Evolutionary conservation across 1,284 basidiomycete genomes (phyloP).

Genomic region (Ceratobasidium sp.): DNA sequence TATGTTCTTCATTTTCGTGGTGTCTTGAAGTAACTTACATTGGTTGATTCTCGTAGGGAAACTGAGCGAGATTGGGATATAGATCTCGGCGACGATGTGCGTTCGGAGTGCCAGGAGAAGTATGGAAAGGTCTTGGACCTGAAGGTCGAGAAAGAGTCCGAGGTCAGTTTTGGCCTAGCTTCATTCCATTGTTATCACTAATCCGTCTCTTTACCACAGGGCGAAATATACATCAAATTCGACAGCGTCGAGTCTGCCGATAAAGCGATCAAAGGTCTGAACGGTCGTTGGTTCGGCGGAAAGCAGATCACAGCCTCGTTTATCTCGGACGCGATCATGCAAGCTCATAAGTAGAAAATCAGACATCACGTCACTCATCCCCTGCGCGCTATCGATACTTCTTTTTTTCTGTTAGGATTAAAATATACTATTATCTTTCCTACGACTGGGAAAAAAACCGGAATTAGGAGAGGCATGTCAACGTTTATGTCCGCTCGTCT

Average conservation of each 20-base stretch:
- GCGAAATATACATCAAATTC: constrained; percentile 98
- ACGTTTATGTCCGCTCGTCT: constrained; percentile 16
- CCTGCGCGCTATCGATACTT: not conserved
- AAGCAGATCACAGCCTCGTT: constrained; percentile 83
- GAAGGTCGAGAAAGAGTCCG: constrained; percentile 92
- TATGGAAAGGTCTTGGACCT: constrained; percentile 89
- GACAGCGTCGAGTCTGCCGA: constrained; percentile 78
- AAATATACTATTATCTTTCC: not conserved
- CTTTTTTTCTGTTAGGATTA: constrained; percentile 12
- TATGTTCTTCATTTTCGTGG: constrained; percentile 48
- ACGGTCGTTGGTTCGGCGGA: constrained; percentile 96
- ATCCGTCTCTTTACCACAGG: constrained; percentile 59
- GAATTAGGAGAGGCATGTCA: constrained; percentile 23
- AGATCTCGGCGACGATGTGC: constrained; percentile 95
- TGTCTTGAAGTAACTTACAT: not conserved
- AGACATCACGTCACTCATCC: not conserved
- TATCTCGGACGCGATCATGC: constrained; percentile 92
- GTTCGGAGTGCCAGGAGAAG: constrained; percentile 89
- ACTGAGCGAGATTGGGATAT: constrained; percentile 96
- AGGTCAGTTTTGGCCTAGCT: constrained; percentile 61
- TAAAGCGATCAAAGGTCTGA: constrained; percentile 85
- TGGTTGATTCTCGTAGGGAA: constrained; percentile 64
- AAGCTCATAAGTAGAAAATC: constrained; percentile 65
- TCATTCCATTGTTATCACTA: not conserved
- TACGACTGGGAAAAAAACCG: not conserved